A percentile compares a stretch with the other conserved stretches of the same genome.
These are phyloP conservation scores for Candida dajiaensis DNA, from an alignment of 805 yeast genomes.

Conservation along the genomic window DNA sequence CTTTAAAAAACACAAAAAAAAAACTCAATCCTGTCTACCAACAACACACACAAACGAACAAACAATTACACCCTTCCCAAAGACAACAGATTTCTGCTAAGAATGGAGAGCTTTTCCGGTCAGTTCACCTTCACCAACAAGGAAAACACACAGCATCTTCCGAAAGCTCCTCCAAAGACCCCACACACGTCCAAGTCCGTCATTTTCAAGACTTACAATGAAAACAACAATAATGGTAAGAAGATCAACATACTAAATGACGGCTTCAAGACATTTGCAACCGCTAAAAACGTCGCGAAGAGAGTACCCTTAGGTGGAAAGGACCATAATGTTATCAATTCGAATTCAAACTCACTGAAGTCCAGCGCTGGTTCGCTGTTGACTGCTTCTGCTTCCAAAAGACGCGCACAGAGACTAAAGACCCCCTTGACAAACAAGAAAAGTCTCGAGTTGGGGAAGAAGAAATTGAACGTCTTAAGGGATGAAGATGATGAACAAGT, in stretches of 20 bases:
- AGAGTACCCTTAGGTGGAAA: slow-evolving; percentile 25
- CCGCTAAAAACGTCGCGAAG: slow-evolving; percentile 1
- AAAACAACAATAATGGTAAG: not conserved
- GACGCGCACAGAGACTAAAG: slow-evolving; percentile 12
- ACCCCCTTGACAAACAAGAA: slow-evolving; percentile 14
- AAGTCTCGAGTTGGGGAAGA: slow-evolving; percentile 6
- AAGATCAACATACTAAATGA: slow-evolving; percentile 2
- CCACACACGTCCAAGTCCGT: slow-evolving; percentile 4
- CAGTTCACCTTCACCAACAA: slow-evolving; percentile 11
- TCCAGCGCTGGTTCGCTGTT: not conserved
- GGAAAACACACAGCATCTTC: slow-evolving; percentile 9
- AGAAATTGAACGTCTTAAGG: slow-evolving; percentile 28
- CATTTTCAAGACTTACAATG: slow-evolving; percentile 4
- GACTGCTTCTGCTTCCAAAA: slow-evolving; percentile 5
- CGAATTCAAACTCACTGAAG: not conserved
- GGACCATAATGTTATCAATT: slow-evolving; percentile 12
- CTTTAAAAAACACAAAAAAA: too few species aligned
- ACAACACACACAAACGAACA: too few species aligned
- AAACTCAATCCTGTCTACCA: too few species aligned
- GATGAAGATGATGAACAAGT: slow-evolving; percentile 21
- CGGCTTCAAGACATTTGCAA: slow-evolving; percentile 10
- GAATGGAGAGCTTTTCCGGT: slow-evolving; percentile 8
- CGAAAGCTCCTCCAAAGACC: slow-evolving; percentile 3
- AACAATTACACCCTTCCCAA: not conserved
- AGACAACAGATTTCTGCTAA: not conserved